phyloP scores from a whole-genome alignment of 169 alveolate genomes.

The Theileria orientalis region DNA sequence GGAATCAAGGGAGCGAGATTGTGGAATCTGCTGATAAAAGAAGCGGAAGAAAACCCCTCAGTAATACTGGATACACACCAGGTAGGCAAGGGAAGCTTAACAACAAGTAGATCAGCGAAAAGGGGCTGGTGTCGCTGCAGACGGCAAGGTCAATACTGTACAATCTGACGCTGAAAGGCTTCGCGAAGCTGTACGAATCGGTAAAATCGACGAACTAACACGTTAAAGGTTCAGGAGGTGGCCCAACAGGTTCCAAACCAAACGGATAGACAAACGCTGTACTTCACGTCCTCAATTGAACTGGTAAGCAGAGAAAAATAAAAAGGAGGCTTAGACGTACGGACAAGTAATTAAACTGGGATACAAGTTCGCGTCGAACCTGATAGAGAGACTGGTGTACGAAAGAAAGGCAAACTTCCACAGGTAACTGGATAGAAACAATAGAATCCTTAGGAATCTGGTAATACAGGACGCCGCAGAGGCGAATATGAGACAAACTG shows the following conservation, averaged over 20 bases:
- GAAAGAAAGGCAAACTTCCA: constrained; percentile 38
- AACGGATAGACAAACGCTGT: constrained; percentile 35
- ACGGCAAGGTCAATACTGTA: constrained; percentile 58
- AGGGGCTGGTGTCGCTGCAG: constrained; percentile 65
- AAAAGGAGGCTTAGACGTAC: constrained; percentile 19
- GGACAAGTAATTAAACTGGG: constrained; percentile 39
- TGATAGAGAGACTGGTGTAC: constrained; percentile 50
- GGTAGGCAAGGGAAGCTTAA: constrained; percentile 1
- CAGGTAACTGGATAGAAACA: not conserved
- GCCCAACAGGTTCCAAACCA: constrained; percentile 2
- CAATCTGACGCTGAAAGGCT: constrained; percentile 51
- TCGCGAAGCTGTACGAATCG: constrained; percentile 48
- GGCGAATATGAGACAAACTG: not conserved
- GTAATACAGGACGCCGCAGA: not conserved
- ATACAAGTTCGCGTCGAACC: constrained; percentile 54
- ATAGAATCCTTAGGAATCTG: constrained; percentile 10
- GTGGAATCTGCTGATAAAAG: constrained; percentile 59
- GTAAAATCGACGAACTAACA: not conserved
- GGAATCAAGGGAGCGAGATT: constrained; percentile 58
- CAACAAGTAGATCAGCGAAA: constrained; percentile 23
- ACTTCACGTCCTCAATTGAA: constrained; percentile 44
- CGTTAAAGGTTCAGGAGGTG: constrained; percentile 15
- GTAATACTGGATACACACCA: constrained; percentile 37
- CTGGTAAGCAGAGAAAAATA: not conserved
- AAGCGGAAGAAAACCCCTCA: constrained; percentile 12